Conservation (phyloP, 352 stramenopile genomes). For the Peronospora farinosa region DNA sequence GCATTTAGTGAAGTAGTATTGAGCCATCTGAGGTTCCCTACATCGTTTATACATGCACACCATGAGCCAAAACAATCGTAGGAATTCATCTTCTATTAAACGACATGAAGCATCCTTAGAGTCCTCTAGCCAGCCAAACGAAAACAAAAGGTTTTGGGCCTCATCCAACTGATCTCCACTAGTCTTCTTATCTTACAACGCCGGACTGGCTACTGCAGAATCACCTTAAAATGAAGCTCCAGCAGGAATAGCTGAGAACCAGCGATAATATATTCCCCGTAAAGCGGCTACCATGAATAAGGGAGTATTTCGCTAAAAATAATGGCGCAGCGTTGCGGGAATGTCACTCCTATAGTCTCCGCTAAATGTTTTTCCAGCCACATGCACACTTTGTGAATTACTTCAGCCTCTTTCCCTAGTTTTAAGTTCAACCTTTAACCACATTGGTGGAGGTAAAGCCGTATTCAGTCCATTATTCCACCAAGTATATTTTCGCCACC, state of each 20-base stretch:
- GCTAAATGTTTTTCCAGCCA: slow-evolving; percentile 46
- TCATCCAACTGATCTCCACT: slow-evolving; percentile 25
- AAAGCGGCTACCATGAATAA: slow-evolving; percentile 21
- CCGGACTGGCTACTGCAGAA: slow-evolving; percentile 28
- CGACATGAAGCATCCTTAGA: slow-evolving; percentile 8
- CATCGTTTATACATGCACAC: slow-evolving; percentile 42
- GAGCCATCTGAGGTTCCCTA: slow-evolving; percentile 37
- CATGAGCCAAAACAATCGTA: slow-evolving; percentile 53
- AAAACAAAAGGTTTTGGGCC: slow-evolving; percentile 36
- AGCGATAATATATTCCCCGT: slow-evolving; percentile 28
- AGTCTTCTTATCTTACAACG: slow-evolving; percentile 20
- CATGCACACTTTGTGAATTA: too few species aligned
- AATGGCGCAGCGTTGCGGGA: slow-evolving; percentile 2
- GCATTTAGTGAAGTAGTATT: slow-evolving; percentile 56
- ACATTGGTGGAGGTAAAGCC: too few species aligned
- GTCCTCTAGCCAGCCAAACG: slow-evolving; percentile 39
- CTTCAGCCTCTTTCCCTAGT: too few species aligned
- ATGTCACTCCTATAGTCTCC: slow-evolving; percentile 16
- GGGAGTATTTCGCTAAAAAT: too few species aligned
- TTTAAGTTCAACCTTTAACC: too few species aligned
- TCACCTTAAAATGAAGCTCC: slow-evolving; percentile 50
- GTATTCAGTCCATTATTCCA: too few species aligned
- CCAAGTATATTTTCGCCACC: too few species aligned
- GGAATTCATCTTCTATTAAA: slow-evolving; percentile 12
- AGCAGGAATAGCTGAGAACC: slow-evolving; percentile 47